phyloP scores from a whole-genome alignment of 1,284 basidiomycete species.

The Ceratobasidium sp. region DNA sequence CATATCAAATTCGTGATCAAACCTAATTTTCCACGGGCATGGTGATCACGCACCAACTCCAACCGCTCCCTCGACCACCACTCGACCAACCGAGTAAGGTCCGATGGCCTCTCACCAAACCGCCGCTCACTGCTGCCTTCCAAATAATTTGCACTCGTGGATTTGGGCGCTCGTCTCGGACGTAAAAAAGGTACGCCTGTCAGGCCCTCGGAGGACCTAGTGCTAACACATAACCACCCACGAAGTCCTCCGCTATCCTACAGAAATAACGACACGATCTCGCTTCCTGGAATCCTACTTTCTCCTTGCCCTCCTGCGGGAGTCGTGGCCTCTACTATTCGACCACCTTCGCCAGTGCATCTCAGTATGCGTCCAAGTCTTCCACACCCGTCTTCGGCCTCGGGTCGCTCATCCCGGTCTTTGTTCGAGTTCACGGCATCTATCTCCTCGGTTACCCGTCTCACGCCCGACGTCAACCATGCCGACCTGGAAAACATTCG shows the following conservation, averaged over 20 bases:
- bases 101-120: too few relatives aligned
- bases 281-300: neutral
- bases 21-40: too few relatives aligned
- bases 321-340: conserved; percentile 4
- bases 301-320: neutral
- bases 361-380: neutral
- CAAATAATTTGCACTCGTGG: neutral
- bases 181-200: neutral
- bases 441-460: conserved; percentile 8
- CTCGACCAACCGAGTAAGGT: too few relatives aligned
- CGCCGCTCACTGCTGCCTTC: neutral
- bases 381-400: neutral
- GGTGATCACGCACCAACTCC: too few relatives aligned
- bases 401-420: conserved; percentile 19
- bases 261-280: neutral
- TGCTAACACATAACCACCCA: neutral
- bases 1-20: too few relatives aligned
- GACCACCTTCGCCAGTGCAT: neutral
- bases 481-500: conserved; percentile 21
- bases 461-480: conserved; percentile 10
- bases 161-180: neutral
- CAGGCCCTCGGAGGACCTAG: neutral
- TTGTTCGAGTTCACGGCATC: conserved; percentile 8
- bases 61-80: too few relatives aligned
- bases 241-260: too few relatives aligned